Evolutionary conservation across 1,284 basidiomycete genomes (phyloP), one percentile per base, ranked within the genome.

Genomic region (Austroboletus niveus): DNA sequence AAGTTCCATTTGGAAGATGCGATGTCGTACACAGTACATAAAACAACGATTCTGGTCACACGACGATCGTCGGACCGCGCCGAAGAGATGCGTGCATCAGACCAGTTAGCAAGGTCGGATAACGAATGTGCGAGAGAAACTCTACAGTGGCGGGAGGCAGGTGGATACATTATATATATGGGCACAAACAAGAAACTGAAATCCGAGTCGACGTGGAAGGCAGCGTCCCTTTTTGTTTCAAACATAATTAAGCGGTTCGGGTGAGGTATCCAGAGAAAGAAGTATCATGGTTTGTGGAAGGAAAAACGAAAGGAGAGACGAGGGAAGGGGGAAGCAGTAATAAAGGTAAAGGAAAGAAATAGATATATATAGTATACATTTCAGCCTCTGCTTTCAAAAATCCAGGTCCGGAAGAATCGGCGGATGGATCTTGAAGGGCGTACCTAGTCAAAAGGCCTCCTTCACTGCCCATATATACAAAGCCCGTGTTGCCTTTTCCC

Each of bases 111-210:
- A 5, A 30, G 27, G 41, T 42, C 29, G 15, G 48, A 63, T 54
- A 61, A 44, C 53, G 45, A 39, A 49, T 63, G 50, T 36, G 39
- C 49, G 61, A 51, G 66, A 63, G 63, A 63, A 67, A 51, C 30
- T 43, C 39, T 57, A 46, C 39, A 36, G 47, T 52, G 63, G 60
- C 42, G 42, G 24, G 27, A 45, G 45, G 45, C 48, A 57, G 29
- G 51, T 54, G 45, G 47, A 57, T 65, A 63, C 61, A 65, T 40
- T 50, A 42, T 46, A 54, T 42, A 51, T 51, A 46, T 31, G 31
- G 46, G 47, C 42, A 59, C n/a, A 41, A 24, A 42, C 41, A 30
- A 42, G 41, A 46, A 31, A 34, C 14, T 10, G 45, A 46, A 45
- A 58, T 27, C 15, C 41, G 30, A 48, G 52, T 34, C 46, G 30